These are phyloP conservation scores for Asclepias syriaca DNA, from an alignment of 257 asterid species.

Conservation along the genomic window DNA sequence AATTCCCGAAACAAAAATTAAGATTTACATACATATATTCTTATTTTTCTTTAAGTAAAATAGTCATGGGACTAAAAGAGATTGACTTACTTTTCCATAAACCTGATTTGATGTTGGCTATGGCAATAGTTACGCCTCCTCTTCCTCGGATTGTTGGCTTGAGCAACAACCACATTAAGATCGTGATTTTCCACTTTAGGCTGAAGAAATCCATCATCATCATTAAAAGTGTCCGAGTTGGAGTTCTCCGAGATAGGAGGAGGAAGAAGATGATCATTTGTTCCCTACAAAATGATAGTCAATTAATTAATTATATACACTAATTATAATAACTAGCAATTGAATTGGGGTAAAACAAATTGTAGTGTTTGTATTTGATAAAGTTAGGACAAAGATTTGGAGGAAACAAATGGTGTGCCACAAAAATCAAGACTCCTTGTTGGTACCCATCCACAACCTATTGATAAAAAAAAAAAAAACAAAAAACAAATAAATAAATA, in stretches of 20 bases:
- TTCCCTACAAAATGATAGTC: not conserved
- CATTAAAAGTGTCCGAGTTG: not conserved
- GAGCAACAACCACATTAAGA: not conserved
- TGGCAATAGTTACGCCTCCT: not conserved
- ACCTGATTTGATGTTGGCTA: not conserved
- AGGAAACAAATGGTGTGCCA: too few relatives aligned
- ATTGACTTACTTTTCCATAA: not conserved
- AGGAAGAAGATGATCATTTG: not conserved
- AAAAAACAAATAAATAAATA: too few relatives aligned
- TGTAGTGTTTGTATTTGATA: too few relatives aligned
- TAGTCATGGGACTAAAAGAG: not conserved
- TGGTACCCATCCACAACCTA: too few relatives aligned
- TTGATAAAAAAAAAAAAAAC: too few relatives aligned
- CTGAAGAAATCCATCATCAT: not conserved
- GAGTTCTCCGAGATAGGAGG: not conserved
- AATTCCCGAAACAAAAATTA: not conserved
- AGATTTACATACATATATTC: too few relatives aligned
- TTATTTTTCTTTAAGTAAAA: too few relatives aligned
- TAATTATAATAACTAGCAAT: too few relatives aligned
- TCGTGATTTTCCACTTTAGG: not conserved
- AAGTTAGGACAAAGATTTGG: too few relatives aligned
- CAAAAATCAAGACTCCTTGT: too few relatives aligned
- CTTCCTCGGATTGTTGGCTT: not conserved
- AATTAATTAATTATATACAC: too few relatives aligned
- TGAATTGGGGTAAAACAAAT: too few relatives aligned